A percentile compares a stretch with the other conserved stretches of the same genome.
Conservation (phyloP, 768 basidiomycete species). For the Kwoniella bestiolae region DNA sequence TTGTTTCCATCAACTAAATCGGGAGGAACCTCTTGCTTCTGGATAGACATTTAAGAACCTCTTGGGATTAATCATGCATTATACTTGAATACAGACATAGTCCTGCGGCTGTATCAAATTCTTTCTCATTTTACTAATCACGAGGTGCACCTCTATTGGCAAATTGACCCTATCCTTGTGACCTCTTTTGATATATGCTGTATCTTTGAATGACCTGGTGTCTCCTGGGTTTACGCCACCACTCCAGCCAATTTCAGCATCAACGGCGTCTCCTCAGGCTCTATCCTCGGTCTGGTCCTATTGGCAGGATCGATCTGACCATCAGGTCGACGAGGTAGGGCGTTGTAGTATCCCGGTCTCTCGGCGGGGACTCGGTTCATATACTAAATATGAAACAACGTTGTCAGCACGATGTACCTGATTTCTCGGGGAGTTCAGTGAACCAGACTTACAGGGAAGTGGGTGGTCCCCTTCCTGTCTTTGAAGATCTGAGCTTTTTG, state of each 20-base stretch:
- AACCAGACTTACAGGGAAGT: conserved; percentile 15
- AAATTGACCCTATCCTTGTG: too few species aligned
- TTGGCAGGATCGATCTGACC: conserved; percentile 17
- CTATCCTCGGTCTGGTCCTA: conserved; percentile 31
- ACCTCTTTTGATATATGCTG: too few species aligned
- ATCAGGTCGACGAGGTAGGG: conserved; percentile 14
- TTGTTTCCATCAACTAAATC: conserved; percentile 48
- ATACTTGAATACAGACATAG: too few species aligned
- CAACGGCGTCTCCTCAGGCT: conserved; percentile 34
- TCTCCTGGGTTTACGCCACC: too few species aligned
- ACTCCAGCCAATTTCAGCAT: conserved; percentile 37
- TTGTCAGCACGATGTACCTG: not conserved
- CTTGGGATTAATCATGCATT: not conserved
- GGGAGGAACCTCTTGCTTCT: too few species aligned
- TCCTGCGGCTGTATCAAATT: too few species aligned
- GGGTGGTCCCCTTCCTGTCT: conserved; percentile 19
- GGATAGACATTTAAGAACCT: too few species aligned
- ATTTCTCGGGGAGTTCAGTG: too few species aligned
- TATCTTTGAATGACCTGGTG: too few species aligned
- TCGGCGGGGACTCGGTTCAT: conserved; percentile 20
- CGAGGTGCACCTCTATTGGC: too few species aligned
- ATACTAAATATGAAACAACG: too few species aligned
- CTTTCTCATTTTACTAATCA: too few species aligned
- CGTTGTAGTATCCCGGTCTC: conserved; percentile 16
- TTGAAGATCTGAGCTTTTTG: conserved; percentile 20